Evolutionary conservation across 1,284 basidiomycete genomes (phyloP), one percentile per base, ranked within the genome.

Genomic region (Sanguinoderma infundibulare): DNA sequence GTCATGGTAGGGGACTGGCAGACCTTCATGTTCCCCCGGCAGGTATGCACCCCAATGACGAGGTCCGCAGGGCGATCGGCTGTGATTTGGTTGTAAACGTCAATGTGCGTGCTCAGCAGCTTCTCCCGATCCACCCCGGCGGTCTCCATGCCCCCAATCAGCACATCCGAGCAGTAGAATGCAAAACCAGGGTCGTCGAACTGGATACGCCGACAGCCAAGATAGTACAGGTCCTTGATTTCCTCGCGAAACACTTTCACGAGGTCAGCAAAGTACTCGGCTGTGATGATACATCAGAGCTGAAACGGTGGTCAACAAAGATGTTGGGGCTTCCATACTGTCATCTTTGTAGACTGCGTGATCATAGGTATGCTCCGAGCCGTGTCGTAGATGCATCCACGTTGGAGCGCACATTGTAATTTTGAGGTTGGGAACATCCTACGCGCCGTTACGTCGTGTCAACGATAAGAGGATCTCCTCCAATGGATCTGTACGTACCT

Each of bases 11-110:
- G 35, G 52, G 58, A 53, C 42, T 46, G 14, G 49, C 66, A 8
- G 39, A 83, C 84, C 77, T 79, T 88, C 79, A 85, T 92, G 77
- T 94, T 94, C 20, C 91, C 91, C 58, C 91, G 83, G 73, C 91
- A 94, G 66, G 91, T 84, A 72, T 95, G 92, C 22, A 94, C 74
- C 12, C 88, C 84, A 46, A 90, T 74, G 36, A 77, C 82, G 75
- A 95, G 79, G 74, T 94, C 90, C 20, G 67, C 67, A 0, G 89
- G 89, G 44, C 85, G 81, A 59, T 78, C 78, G 52, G 79, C 74
- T 9, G 91, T 81, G 64, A 85, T 85, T 51, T 86, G 79, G 74
- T 92, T 92, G 78, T 90, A 89, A 40, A 89, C 79, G 47, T 80
- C 79, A 69, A 91, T 88, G 72, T 92, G 91, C 3, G 81, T 83